Percentiles rank a stretch among this genome's conserved stretches.
phyloP scores from a whole-genome alignment of 768 basidiomycete genomes.

The Saitozyma podzolica region DNA sequence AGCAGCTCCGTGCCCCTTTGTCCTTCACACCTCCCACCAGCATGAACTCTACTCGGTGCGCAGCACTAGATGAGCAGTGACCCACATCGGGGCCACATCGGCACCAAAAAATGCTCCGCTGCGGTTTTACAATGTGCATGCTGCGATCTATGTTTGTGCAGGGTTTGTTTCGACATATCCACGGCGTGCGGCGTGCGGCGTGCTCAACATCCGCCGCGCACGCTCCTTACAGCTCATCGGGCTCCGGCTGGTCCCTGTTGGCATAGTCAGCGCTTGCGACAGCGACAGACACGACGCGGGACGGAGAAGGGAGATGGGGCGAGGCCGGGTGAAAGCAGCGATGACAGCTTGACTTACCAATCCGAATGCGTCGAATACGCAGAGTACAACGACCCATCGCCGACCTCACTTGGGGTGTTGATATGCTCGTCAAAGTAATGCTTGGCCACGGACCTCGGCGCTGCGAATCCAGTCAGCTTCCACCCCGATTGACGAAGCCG shows the following conservation, averaged over 20 bases:
- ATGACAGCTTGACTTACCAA: conserved; percentile 17
- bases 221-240: conserved; percentile 42
- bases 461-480: conserved; percentile 54
- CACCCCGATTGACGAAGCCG: neutral
- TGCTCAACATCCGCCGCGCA: too few species aligned
- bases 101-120: too few species aligned
- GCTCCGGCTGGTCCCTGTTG: conserved; percentile 46
- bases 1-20: too few species aligned
- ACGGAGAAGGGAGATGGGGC: neutral
- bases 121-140: too few species aligned
- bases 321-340: neutral
- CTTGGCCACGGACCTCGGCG: conserved; percentile 78
- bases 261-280: conserved; percentile 3
- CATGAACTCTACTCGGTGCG: too few species aligned
- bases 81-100: too few species aligned
- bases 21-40: too few species aligned
- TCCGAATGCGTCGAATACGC: conserved; percentile 43
- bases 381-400: conserved; percentile 44
- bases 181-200: too few species aligned
- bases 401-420: conserved; percentile 45
- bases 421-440: conserved; percentile 85
- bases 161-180: too few species aligned
- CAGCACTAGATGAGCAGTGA: too few species aligned
- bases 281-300: conserved; percentile 10
- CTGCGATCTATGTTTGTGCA: too few species aligned